Evolutionary conservation across 208 protist genomes (phyloP), one percentile per base, ranked within the genome.

Genomic region (Sergeia podlipaevii): DNA sequence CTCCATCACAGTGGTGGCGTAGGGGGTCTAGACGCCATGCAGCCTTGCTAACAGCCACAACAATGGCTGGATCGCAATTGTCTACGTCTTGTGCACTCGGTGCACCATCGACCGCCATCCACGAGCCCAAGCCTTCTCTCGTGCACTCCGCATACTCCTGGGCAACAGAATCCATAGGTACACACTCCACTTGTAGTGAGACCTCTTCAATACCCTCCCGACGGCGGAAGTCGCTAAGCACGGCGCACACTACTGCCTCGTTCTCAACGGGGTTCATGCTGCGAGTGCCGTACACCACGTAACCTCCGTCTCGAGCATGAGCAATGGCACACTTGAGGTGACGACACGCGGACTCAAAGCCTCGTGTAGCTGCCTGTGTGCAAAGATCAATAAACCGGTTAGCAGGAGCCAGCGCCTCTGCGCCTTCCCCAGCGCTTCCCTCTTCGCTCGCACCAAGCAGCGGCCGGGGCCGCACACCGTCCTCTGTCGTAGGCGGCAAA

Each of bases 231-330:
- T 73, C 66, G 11, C 59, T 67, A 17, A 94, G 64, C 4, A 78
- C 76, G 17, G 80, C 74, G 30, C 74, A 84, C 4, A 98, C 85
- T 21, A 98, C 93, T 5, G 91, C 93, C 64, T 98, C 95, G 58
- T 97, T 90, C 74, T 98, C 95, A 5, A 97, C 49, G 13, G 96
- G 95, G 59, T 97, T 97, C 65, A 97, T 67, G 33, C 83, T 94
- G 50, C 91, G 93, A 15, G 95, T 98, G 6, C 85, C 90, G 66
- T 98, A 98, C 24, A 97, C 68, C 29, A 98, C 75, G 26, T 74
- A 65, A 6, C 93, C 92, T 26, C 60, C 58, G 18, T 48, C 18
- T 3, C 13, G 10, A 11, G 55, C 65, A 29, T 58, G 64, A 33
- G 59, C 51, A 47, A 50, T 42, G 24, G 21, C 17, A 17, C 26